Evolutionary conservation across 805 yeast genomes (phyloP).

Genomic region (Diddensiella santjacobensis): DNA sequence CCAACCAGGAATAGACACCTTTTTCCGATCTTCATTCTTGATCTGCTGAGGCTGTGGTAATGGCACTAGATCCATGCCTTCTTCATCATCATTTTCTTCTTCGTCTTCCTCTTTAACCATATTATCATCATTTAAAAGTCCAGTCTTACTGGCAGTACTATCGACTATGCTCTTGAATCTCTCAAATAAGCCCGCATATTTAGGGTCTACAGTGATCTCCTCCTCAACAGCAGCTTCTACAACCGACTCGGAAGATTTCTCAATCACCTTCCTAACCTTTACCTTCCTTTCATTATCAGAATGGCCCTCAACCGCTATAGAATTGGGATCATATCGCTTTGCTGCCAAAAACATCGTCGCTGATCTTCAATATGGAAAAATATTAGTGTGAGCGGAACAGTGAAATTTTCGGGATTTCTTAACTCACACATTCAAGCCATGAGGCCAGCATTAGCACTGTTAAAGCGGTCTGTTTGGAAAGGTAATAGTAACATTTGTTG

Average conservation of each 20-base stretch:
- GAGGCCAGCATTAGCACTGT: conserved; percentile 32
- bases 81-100: conserved; percentile 13
- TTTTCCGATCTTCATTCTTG: conserved; percentile 35
- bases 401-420: background rate
- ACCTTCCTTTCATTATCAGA: background rate
- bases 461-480: conserved; percentile 43
- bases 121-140: background rate
- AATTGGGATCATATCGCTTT: conserved; percentile 21
- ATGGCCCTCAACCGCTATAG: background rate
- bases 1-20: conserved; percentile 43
- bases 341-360: conserved; percentile 18
- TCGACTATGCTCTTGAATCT: conserved; percentile 8
- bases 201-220: conserved; percentile 11
- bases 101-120: conserved; percentile 20
- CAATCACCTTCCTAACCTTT: background rate
- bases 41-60: conserved; percentile 61
- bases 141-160: conserved; percentile 11
- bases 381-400: background rate
- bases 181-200: conserved; percentile 26
- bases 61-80: conserved; percentile 48
- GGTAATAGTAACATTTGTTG: conserved; percentile 24
- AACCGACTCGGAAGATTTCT: background rate
- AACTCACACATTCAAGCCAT: conserved; percentile 17
- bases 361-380: background rate
- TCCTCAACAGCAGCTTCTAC: conserved; percentile 15